Percentiles rank a stretch among this genome's conserved stretches.
Evolutionary conservation across 768 basidiomycete species (phyloP).

Genomic region (Boletus insuetus): DNA sequence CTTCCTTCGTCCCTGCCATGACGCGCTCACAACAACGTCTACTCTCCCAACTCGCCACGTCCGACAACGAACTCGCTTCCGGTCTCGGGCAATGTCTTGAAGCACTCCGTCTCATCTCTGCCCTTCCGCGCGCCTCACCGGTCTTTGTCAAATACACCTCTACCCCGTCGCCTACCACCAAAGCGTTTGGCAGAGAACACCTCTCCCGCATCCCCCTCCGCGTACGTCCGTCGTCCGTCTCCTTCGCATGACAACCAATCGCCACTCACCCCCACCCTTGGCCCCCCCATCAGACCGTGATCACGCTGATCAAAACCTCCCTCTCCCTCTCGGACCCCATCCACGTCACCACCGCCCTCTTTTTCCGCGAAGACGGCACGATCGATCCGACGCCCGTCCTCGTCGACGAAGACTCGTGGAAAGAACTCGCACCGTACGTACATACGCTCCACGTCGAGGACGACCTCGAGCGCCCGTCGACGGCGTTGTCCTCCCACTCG

Average conservation of each 20-base stretch:
- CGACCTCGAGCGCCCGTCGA: constrained; percentile 19
- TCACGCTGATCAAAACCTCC: constrained; percentile 20
- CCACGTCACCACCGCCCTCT: constrained; percentile 22
- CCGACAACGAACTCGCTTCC: constrained; percentile 32
- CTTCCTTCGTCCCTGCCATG: constrained; percentile 8
- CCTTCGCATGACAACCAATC: neutral
- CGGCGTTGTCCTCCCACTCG: constrained; percentile 10
- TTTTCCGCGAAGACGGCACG: constrained; percentile 31
- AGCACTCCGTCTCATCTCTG: constrained; percentile 31
- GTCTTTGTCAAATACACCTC: constrained; percentile 25
- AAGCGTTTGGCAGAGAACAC: constrained; percentile 31
- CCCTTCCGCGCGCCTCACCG: constrained; percentile 28
- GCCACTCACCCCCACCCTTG: neutral
- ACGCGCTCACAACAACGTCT: constrained; percentile 28
- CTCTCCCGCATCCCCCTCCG: constrained; percentile 33
- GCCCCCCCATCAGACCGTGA: constrained; percentile 21
- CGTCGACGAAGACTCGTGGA: constrained; percentile 33
- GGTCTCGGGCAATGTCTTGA: constrained; percentile 35
- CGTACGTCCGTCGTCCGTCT: constrained; percentile 10
- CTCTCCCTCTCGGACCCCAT: constrained; percentile 17
- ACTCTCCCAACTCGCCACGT: constrained; percentile 30
- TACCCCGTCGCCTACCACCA: constrained; percentile 15
- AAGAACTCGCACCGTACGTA: constrained; percentile 30
- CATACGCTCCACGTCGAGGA: constrained; percentile 33
- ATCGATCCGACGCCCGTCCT: constrained; percentile 18